phyloP scores from a whole-genome alignment of 2,329 filamentous ascomycete species.

The Diaporthe destruens region DNA sequence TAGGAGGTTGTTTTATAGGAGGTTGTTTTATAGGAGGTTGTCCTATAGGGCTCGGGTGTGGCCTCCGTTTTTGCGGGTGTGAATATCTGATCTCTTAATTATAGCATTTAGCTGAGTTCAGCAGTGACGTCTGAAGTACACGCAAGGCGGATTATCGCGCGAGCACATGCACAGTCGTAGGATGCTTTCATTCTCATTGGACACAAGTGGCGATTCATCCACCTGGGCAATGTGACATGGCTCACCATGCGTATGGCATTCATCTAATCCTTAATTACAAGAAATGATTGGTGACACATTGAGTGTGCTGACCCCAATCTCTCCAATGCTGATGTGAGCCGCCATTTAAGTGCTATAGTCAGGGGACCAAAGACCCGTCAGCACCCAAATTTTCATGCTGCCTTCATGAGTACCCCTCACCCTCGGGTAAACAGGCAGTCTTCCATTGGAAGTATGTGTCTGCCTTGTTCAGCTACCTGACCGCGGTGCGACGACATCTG shows the following conservation, averaged over 20 bases:
- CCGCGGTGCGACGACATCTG: background rate
- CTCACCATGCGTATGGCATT: background rate
- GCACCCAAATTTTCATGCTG: background rate
- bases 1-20: too few species aligned
- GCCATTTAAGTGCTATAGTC: background rate
- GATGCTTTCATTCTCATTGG: background rate
- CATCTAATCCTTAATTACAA: background rate
- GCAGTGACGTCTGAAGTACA: background rate
- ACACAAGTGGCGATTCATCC: too few species aligned
- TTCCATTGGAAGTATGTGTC: background rate
- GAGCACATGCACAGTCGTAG: background rate
- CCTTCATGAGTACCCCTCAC: too few species aligned
- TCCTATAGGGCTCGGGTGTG: too few species aligned
- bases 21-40: too few species aligned
- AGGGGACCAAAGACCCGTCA: background rate
- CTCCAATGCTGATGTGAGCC: constrained; percentile 16
- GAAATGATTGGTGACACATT: background rate
- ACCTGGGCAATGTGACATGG: background rate
- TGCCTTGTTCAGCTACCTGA: background rate
- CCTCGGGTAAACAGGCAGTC: background rate
- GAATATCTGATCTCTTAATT: too few species aligned
- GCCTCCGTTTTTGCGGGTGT: too few species aligned
- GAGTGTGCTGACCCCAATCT: background rate
- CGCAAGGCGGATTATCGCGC: background rate
- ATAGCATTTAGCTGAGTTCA: too few species aligned